These are phyloP conservation scores for Globisporangium cederbergense DNA, from an alignment of 352 stramenopile species.

Conservation along the genomic window DNA sequence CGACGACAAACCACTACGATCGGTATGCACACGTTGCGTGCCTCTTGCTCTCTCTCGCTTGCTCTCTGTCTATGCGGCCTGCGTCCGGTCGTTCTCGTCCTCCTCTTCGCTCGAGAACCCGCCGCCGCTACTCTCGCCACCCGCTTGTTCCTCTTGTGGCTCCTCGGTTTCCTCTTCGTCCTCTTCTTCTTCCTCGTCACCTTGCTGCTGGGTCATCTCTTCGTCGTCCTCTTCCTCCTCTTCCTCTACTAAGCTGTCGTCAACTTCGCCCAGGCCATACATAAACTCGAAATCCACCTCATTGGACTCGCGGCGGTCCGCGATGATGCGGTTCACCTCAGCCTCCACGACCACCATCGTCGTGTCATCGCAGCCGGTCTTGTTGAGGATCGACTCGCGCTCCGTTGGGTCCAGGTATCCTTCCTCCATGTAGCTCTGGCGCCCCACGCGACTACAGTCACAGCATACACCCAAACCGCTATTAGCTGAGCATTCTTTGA, in stretches of 20 bases:
- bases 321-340: slow-evolving; percentile 83
- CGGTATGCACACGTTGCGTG: slow-evolving; percentile 7
- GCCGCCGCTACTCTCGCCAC: neutral
- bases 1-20: slow-evolving; percentile 10
- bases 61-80: slow-evolving; percentile 2
- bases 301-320: slow-evolving; percentile 76
- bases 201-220: slow-evolving; percentile 30
- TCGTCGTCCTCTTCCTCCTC: slow-evolving; percentile 32
- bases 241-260: slow-evolving; percentile 25
- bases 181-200: slow-evolving; percentile 33
- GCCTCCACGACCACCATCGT: slow-evolving; percentile 71
- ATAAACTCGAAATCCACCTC: slow-evolving; percentile 81
- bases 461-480: neutral
- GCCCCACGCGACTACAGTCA: slow-evolving; percentile 48
- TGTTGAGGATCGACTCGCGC: slow-evolving; percentile 71
- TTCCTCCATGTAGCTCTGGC: slow-evolving; percentile 86
- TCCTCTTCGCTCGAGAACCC: slow-evolving; percentile 19
- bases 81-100: slow-evolving; percentile 5
- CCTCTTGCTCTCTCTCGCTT: neutral
- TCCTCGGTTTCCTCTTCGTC: slow-evolving; percentile 23
- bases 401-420: slow-evolving; percentile 78
- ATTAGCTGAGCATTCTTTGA: neutral
- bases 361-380: slow-evolving; percentile 68
- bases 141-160: neutral
- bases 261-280: slow-evolving; percentile 45